These are phyloP conservation scores for Entoloma clypeatum DNA, from an alignment of 1,284 basidiomycete species.

Conservation along the genomic window DNA sequence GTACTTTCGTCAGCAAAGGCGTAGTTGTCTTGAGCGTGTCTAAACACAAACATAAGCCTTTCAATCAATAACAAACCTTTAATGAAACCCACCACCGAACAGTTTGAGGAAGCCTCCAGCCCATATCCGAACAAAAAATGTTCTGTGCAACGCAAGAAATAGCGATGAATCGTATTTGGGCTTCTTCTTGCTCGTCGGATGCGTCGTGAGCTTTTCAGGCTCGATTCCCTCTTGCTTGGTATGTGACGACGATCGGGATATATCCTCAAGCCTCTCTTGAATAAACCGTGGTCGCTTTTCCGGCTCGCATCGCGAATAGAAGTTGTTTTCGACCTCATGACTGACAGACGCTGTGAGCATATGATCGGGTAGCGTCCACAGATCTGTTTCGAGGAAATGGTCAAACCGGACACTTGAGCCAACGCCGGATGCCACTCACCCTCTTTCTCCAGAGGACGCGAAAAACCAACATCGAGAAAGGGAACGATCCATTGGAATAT, in stretches of 20 bases:
- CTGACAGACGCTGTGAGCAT: conserved; percentile 39
- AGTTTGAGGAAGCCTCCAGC: conserved; percentile 52
- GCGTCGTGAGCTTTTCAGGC: conserved; percentile 2
- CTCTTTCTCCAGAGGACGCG: conserved; percentile 52
- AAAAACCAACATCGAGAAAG: conserved; percentile 52
- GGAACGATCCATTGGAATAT: conserved; percentile 49
- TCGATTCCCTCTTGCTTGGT: conserved; percentile 7
- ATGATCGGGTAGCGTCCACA: conserved; percentile 46
- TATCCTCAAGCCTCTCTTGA: conserved; percentile 16
- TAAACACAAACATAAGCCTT: conserved; percentile 18
- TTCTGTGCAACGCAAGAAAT: conserved; percentile 51
- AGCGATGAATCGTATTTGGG: conserved; percentile 54
- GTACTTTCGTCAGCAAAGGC: conserved; percentile 57
- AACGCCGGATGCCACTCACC: conserved; percentile 31
- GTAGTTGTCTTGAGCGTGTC: conserved; percentile 59
- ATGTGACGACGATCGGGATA: conserved; percentile 3
- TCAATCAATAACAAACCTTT: neutral
- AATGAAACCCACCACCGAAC: conserved; percentile 39
- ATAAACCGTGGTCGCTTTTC: conserved; percentile 35
- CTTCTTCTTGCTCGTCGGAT: conserved; percentile 20
- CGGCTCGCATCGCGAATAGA: conserved; percentile 43
- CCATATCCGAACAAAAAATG: conserved; percentile 56
- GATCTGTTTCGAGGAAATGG: conserved; percentile 32
- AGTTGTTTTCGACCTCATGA: conserved; percentile 41
- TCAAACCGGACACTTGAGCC: neutral